phyloP scores from a whole-genome alignment of 2,329 filamentous ascomycete genomes.

The Sarocladium oryzae region DNA sequence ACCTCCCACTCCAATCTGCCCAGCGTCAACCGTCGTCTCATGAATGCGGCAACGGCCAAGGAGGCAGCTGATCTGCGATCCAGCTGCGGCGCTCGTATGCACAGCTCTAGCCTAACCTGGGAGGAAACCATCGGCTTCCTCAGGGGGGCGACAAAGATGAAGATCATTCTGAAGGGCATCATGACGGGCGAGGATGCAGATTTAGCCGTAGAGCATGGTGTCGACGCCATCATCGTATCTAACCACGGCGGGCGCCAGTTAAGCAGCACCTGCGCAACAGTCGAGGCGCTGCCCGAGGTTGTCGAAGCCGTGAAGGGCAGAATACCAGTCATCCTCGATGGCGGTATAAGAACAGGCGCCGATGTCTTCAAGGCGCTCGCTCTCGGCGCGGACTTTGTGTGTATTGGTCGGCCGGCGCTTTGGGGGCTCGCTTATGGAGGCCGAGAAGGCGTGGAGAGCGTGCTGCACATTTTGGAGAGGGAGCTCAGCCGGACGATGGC shows the following conservation, averaged over 20 bases:
- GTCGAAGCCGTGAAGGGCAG: constrained; percentile 16
- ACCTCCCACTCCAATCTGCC: constrained; percentile 9
- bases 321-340: constrained; percentile 23
- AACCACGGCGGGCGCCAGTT: constrained; percentile 28
- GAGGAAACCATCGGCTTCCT: constrained; percentile 17
- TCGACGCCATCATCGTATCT: constrained; percentile 15
- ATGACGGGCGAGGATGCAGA: constrained; percentile 16
- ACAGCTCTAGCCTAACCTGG: constrained; percentile 18
- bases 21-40: constrained; percentile 12
- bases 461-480: constrained; percentile 13
- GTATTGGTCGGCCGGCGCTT: constrained; percentile 12
- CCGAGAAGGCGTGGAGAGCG: constrained; percentile 12
- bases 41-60: constrained; percentile 15
- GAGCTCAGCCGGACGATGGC: constrained; percentile 14
- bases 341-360: constrained; percentile 28
- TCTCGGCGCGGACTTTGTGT: constrained; percentile 21
- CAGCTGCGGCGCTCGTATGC: constrained; percentile 12
- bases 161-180: constrained; percentile 18
- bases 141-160: constrained; percentile 17
- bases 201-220: constrained; percentile 14
- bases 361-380: constrained; percentile 29
- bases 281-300: constrained; percentile 25
- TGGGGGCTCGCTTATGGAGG: constrained; percentile 15
- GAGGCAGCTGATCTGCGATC: constrained; percentile 15
- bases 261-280: constrained; percentile 22